Evolutionary conservation across 805 yeast species (phyloP).

Genomic region (Teunomyces atbi): DNA sequence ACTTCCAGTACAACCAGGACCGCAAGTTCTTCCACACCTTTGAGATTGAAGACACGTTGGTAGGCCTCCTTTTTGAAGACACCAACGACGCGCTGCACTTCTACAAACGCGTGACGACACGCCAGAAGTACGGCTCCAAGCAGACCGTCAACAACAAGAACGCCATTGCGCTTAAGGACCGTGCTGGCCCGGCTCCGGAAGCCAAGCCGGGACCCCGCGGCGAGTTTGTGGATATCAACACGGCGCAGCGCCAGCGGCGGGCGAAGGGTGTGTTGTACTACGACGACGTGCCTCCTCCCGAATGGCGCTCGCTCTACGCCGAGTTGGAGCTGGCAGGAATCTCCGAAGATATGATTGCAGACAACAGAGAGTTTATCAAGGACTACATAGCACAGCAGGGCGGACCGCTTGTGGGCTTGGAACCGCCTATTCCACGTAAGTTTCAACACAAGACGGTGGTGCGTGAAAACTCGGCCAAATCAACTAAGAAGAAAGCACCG

Average conservation of each 20-base stretch:
- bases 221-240: constrained; percentile 45
- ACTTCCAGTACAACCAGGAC: constrained; percentile 89
- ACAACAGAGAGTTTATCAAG: constrained; percentile 77
- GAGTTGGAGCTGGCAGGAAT: constrained; percentile 79
- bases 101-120: constrained; percentile 67
- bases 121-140: constrained; percentile 83
- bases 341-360: constrained; percentile 85
- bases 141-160: constrained; percentile 83
- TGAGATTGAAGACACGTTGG: constrained; percentile 86
- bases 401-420: constrained; percentile 77
- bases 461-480: constrained; percentile 27
- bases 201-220: constrained; percentile 65
- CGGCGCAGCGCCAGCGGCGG: constrained; percentile 56
- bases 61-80: constrained; percentile 88
- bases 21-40: constrained; percentile 92
- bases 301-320: constrained; percentile 73
- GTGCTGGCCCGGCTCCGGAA: constrained; percentile 20
- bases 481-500: constrained; percentile 33
- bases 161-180: constrained; percentile 75
- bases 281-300: constrained; percentile 78
- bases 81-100: constrained; percentile 84
- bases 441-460: constrained; percentile 30
- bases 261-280: constrained; percentile 64
- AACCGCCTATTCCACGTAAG: constrained; percentile 78
- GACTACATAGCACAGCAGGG: constrained; percentile 72